Base-by-base conservation (phyloP, 306 rosid species). In the Pterocarpus macrocarpus region DNA sequence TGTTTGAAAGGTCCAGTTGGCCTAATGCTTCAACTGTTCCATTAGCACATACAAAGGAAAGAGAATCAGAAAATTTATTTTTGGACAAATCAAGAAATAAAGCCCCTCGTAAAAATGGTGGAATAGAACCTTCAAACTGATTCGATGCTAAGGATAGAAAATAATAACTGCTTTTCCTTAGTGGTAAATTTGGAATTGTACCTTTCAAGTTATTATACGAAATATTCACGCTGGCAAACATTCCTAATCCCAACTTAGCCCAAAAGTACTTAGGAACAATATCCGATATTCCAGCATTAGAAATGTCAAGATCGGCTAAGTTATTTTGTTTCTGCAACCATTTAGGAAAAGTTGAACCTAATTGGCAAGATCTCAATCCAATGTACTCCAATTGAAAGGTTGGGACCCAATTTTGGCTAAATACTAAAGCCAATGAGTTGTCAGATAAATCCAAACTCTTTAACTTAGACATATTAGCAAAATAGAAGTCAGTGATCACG, bases 121-220 rank as follows among this genome's bases (percentile, higher is more conserved):
- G 84, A 34, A 81, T 32, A 0, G 62, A 7, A 0, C 87, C 87
- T 74, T 52, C 12, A 71, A 83, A 83, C 16, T 53, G 82, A 77
- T 83, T 77, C 0, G 56, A 55, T 2, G 57, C 47, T 0, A 71
- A 61, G 11, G 14, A 44, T 58, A 79, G 15, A 11, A 5, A 16
- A 44, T 16, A 16, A 16, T 17, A 36, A 4, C 10, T 13, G 44
- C 1, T 12, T 34, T 1, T 11, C 30, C 32, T 70, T 59, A 45
- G 2, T 3, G 77, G 64, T 1, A 34, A 30, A 12, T 72, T 64
- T 39, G 79, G 84, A 32, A 80, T 72, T 15, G 8, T 72, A 55
- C 79, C 84, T 36, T 5, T 17, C 11, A 81, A 35, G 12, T 44
- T 81, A 64, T 81, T 81, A 53, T 41, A 13, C 41, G 85, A 81